phyloP scores from a whole-genome alignment of 1,139 yeast species.

The Diutina pseudorugosa region DNA sequence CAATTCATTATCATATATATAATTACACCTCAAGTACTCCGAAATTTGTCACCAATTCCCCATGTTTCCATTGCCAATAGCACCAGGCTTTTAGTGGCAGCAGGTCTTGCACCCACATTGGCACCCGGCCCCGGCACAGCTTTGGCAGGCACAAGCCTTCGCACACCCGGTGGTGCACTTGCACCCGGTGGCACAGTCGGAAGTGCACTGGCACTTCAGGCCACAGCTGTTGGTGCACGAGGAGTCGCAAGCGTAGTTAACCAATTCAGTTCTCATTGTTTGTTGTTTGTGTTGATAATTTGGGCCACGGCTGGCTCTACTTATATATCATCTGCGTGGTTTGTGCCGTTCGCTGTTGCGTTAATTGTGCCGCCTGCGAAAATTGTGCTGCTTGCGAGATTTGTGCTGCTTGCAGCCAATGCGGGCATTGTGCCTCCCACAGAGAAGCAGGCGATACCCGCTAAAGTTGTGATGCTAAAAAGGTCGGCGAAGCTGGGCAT shows the following conservation, averaged over 20 bases:
- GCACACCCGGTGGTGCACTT: not conserved
- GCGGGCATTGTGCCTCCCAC: not conserved
- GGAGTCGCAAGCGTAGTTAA: slow-evolving; percentile 3
- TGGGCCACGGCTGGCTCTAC: not conserved
- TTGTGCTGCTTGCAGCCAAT: not conserved
- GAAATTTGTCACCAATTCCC: not conserved
- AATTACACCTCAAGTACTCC: not conserved
- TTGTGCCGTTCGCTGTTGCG: not conserved
- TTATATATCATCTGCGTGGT: not conserved
- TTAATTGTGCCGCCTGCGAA: not conserved
- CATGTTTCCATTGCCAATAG: not conserved
- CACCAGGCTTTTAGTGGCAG: not conserved
- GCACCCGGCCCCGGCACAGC: not conserved
- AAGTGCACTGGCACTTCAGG: not conserved
- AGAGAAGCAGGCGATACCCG: not conserved
- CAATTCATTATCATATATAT: not conserved
- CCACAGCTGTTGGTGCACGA: not conserved
- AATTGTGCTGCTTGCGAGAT: not conserved
- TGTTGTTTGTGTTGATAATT: not conserved
- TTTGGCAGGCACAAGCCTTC: not conserved
- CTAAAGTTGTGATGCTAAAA: too few relatives aligned
- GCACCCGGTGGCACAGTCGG: slow-evolving; percentile 1
- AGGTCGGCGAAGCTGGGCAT: too few relatives aligned
- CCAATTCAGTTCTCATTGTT: not conserved
- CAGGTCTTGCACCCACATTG: not conserved